Conservation (phyloP, 2,329 filamentous ascomycete genomes). For the Ceratocystis albifundus region DNA sequence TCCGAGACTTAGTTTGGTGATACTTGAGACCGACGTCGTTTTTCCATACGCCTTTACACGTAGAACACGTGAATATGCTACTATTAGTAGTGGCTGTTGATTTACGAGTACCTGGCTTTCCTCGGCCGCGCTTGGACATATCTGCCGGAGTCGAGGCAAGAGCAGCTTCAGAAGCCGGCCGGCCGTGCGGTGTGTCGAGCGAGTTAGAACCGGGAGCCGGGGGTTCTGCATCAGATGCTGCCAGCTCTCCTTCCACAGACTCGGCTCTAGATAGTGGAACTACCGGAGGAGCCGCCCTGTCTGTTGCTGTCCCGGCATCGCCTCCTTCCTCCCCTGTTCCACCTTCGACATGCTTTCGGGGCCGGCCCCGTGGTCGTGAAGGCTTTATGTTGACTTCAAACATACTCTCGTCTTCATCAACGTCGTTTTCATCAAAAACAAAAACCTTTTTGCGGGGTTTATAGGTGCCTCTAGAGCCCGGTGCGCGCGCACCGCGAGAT, state of each 20-base stretch:
- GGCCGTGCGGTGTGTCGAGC: background rate
- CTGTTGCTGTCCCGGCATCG: background rate
- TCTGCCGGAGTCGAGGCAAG: background rate
- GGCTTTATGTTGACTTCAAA: background rate
- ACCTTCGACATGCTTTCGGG: background rate
- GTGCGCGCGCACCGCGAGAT: background rate
- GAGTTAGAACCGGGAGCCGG: background rate
- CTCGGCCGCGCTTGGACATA: background rate
- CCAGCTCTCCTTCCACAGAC: background rate
- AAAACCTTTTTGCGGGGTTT: conserved; percentile 20
- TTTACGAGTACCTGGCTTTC: background rate
- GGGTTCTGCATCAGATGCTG: background rate
- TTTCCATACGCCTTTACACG: conserved; percentile 45
- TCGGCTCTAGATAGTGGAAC: no score
- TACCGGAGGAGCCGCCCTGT: no score
- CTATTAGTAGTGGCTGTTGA: conserved; percentile 20
- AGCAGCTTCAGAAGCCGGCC: background rate
- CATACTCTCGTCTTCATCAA: background rate
- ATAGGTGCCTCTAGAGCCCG: background rate
- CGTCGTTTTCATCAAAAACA: conserved; percentile 14
- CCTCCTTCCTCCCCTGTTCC: background rate
- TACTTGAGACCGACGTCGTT: conserved; percentile 49
- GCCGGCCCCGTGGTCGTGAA: background rate
- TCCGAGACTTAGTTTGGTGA: conserved; percentile 44
- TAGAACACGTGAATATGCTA: conserved; percentile 39